Conservation (phyloP, 2,329 filamentous ascomycete genomes). For the Xylaria sp. region DNA sequence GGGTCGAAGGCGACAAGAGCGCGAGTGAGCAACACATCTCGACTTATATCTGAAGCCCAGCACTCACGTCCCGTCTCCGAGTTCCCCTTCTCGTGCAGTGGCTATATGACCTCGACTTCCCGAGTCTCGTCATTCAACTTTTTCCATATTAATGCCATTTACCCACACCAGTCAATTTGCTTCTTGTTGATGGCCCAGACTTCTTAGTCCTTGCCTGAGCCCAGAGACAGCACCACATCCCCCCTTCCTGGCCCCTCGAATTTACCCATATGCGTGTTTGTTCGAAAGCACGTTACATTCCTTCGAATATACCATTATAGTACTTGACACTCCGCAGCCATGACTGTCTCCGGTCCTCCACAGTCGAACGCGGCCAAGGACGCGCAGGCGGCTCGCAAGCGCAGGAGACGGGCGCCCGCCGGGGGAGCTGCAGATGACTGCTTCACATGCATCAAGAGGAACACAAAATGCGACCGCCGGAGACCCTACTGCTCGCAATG, state of each 20-base stretch:
- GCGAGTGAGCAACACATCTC: conserved; percentile 42
- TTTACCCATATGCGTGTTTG: conserved; percentile 44
- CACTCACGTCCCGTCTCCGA: conserved; percentile 49
- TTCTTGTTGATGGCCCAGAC: conserved; percentile 49
- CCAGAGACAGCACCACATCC: conserved; percentile 37
- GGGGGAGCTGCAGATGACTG: conserved; percentile 94
- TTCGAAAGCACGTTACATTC: conserved; percentile 45
- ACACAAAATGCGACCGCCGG: conserved; percentile 87
- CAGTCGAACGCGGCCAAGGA: conserved; percentile 62
- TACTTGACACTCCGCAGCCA: conserved; percentile 47
- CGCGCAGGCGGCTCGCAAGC: conserved; percentile 69
- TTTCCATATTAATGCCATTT: conserved; percentile 58
- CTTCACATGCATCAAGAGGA: conserved; percentile 89
- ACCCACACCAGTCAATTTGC: conserved; percentile 55
- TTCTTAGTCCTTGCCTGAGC: conserved; percentile 45
- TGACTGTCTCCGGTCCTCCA: conserved; percentile 63
- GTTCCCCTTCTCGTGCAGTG: conserved; percentile 51
- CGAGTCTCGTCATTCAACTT: conserved; percentile 48
- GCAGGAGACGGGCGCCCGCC: conserved; percentile 86
- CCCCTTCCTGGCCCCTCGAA: conserved; percentile 37
- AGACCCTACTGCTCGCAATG: conserved; percentile 96
- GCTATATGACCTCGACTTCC: conserved; percentile 49
- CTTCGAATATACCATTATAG: conserved; percentile 38
- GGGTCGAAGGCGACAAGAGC: conserved; percentile 40
- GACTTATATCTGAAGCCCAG: conserved; percentile 50